A percentile compares a stretch with the other conserved stretches of the same genome.
These are phyloP conservation scores for Platanthera zijinensis DNA, from an alignment of 106 monocot species.

Conservation along the genomic window DNA sequence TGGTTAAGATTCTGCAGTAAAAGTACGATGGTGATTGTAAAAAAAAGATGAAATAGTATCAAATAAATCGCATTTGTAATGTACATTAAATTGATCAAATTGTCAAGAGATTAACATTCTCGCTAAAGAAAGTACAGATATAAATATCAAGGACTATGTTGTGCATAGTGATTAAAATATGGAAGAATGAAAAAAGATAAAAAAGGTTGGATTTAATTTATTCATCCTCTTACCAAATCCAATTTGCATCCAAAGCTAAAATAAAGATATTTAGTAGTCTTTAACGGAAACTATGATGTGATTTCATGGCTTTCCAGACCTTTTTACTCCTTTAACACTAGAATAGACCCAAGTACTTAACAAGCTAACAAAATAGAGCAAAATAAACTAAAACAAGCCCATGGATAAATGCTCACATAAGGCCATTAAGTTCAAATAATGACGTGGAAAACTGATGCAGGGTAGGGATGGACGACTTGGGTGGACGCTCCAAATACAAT, in stretches of 20 bases:
- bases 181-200: neutral
- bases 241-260: neutral
- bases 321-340: neutral
- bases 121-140: neutral
- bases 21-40: neutral
- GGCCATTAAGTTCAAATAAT: neutral
- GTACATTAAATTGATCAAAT: neutral
- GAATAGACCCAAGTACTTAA: neutral
- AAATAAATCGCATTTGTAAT: neutral
- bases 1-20: slow-evolving; percentile 87
- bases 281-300: neutral
- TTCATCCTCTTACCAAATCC: neutral
- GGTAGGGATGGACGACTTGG: too few species aligned
- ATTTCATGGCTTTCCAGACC: neutral
- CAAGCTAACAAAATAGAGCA: too few species aligned
- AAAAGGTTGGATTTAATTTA: neutral
- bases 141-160: slow-evolving; percentile 1
- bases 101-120: neutral
- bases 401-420: neutral
- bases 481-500: too few species aligned
- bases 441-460: neutral
- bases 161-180: neutral
- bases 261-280: neutral
- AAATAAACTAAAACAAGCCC: too few species aligned
- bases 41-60: neutral